Evolutionary conservation across 2,329 filamentous ascomycete genomes (phyloP), one percentile per base, ranked within the genome.

Genomic region (Aureobasidium sp.): DNA sequence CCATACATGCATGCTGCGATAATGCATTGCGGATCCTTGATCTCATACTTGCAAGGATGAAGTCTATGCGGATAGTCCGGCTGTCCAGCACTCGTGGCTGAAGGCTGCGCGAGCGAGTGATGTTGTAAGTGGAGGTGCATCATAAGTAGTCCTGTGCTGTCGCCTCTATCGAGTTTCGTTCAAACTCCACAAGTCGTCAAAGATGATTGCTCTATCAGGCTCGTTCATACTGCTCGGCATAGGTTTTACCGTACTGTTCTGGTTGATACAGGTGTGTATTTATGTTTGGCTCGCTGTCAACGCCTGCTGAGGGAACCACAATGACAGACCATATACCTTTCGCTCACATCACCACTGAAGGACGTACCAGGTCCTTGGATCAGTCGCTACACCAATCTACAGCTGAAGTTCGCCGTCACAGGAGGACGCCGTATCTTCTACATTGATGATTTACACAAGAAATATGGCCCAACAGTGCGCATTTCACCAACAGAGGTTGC

Each of bases 381-480:
- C 41, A 63, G 67, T 14, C 62, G 61, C 31, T 68, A 67, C 62
- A 71, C 69, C 27, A 68, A 68, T 15, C 60, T 71, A 2, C 65
- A 62, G 9, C 68, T 78, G 29, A 77, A 77, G 63, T 66, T 69
- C 3, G 72, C 73, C 12, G 72, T 76, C n/a, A 65, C 76, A 6
- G 68, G 67, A 8, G 75, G 75, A 6, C 72, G 74, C 11, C 70
- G 75, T 1, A 72, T 75, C 62, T 73, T 74, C 61, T 75, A 75
- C 66, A 73, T 77, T 34, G 64, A 68, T 14, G 69, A 68, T 52
- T 68, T 76, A 69, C 75, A 77, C 61, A 64, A 70, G 45, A 64
- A 67, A 61, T 76, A 76, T 64, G 75, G 75, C 14, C 76, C 76
- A 8, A 73, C 78, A 49, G 68, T 78, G 36, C 71, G 76, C 57